Percentiles rank a stretch among this genome's conserved stretches.
Evolutionary conservation across 352 stramenopile genomes (phyloP).

Genomic region (Phytophthora colocasiae): DNA sequence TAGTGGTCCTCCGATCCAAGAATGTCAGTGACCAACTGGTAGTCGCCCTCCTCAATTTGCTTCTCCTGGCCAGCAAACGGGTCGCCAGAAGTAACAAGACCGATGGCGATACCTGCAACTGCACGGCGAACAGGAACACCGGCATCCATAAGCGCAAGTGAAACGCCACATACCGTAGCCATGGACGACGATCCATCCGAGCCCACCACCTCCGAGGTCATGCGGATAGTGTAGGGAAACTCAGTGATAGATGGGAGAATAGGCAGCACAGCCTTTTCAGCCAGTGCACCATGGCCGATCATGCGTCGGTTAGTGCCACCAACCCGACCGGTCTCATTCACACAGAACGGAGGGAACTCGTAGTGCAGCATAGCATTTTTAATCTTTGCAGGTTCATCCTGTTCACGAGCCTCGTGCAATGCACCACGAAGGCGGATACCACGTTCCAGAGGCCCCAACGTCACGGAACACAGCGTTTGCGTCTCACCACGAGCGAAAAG

Average conservation of each 20-base stretch:
- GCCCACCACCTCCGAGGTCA: conserved; percentile 97
- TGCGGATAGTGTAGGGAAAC: conserved; percentile 97
- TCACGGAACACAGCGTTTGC: conserved; percentile 91
- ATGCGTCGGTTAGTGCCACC: conserved; percentile 91
- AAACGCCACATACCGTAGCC: conserved; percentile 97
- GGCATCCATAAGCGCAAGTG: conserved; percentile 96
- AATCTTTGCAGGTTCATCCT: conserved; percentile 44
- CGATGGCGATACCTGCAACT: conserved; percentile 97
- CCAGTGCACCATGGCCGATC: conserved; percentile 97
- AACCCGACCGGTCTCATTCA: conserved; percentile 94
- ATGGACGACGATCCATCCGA: conserved; percentile 96
- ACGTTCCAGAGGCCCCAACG: conserved; percentile 82
- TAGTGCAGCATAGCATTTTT: conserved; percentile 98
- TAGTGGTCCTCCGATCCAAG: conserved; percentile 97
- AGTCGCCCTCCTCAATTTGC: conserved; percentile 65
- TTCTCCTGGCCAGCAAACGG: conserved; percentile 60
- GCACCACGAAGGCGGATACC: conserved; percentile 75
- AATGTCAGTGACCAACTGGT: conserved; percentile 97
- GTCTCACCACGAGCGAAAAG: conserved; percentile 91
- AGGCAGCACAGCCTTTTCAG: conserved; percentile 95
- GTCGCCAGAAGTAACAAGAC: conserved; percentile 79
- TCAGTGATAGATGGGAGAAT: conserved; percentile 91
- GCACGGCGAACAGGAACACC: conserved; percentile 94
- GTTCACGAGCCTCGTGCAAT: conserved; percentile 50
- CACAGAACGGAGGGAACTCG: conserved; percentile 97